Conservation (phyloP, 768 basidiomycete genomes). For the Suillus tomentosus region DNA sequence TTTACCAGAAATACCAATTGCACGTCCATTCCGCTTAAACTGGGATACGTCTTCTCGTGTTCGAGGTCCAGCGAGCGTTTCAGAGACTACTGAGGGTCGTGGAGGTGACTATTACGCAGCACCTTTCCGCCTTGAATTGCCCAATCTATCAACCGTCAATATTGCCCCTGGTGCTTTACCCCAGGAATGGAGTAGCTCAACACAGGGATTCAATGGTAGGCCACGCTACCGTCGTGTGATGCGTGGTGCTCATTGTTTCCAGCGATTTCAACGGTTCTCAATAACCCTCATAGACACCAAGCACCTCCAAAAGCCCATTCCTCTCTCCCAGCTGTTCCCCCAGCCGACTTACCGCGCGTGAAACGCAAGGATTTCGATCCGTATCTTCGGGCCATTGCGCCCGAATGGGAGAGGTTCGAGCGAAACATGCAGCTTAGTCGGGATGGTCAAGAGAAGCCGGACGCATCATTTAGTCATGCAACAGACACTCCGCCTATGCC, state of each 20-base stretch:
- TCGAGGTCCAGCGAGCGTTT: conserved; percentile 70
- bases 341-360: conserved; percentile 79
- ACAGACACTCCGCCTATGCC: conserved; percentile 22
- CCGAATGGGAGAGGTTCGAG: conserved; percentile 80
- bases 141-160: conserved; percentile 51
- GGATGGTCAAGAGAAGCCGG: conserved; percentile 34
- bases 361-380: conserved; percentile 82
- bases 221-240: conserved; percentile 10
- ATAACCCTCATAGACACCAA: conserved; percentile 82
- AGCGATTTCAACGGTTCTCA: conserved; percentile 95
- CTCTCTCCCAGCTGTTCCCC: conserved; percentile 66
- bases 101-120: conserved; percentile 58
- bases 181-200: conserved; percentile 76
- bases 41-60: conserved; percentile 66
- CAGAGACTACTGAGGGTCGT: conserved; percentile 69
- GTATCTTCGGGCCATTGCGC: conserved; percentile 69
- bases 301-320: conserved; percentile 90
- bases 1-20: conserved; percentile 44
- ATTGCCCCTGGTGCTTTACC: conserved; percentile 54
- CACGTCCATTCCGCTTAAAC: conserved; percentile 70
- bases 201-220: conserved; percentile 88
- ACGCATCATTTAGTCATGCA: conserved; percentile 15
- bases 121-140: conserved; percentile 43
- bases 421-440: conserved; percentile 38
- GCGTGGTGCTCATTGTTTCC: conserved; percentile 17